A percentile compares a stretch with the other conserved stretches of the same genome.
Conservation (phyloP, 345 rosid species). For the Clausena lansium region DNA sequence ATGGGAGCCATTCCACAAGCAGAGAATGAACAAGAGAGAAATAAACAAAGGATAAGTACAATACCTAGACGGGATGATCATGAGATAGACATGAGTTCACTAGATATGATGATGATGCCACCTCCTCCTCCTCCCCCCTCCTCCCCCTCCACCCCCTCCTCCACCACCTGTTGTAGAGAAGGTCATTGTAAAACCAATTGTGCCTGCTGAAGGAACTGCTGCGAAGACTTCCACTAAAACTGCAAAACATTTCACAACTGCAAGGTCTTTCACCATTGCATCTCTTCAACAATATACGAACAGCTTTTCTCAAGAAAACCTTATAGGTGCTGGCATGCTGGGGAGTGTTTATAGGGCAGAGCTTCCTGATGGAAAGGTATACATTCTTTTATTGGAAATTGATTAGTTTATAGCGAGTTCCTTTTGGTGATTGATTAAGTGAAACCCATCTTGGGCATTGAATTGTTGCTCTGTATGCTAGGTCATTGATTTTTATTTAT, state of each 20-base stretch:
- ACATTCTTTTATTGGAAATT: constrained; percentile 7
- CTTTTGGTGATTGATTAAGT: constrained; percentile 1
- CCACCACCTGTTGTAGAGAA: constrained; percentile 52
- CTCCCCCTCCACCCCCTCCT: constrained; percentile 41
- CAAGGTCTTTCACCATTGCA: constrained; percentile 80
- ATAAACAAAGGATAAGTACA: constrained; percentile 29
- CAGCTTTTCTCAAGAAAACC: constrained; percentile 93
- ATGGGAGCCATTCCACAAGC: constrained; percentile 48
- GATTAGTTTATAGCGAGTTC: not conserved
- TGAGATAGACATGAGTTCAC: constrained; percentile 55
- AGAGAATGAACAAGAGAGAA: constrained; percentile 45
- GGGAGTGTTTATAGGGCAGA: constrained; percentile 90
- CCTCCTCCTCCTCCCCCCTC: constrained; percentile 49
- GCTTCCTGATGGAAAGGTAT: constrained; percentile 84
- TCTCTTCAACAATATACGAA: constrained; percentile 93
- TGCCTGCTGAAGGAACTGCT: constrained; percentile 44
- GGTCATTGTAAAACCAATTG: constrained; percentile 51
- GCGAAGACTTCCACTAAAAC: constrained; percentile 47
- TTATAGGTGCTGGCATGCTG: constrained; percentile 87
- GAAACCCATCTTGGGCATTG: not conserved
- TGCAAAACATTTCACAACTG: constrained; percentile 45
- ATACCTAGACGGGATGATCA: constrained; percentile 44
- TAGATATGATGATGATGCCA: constrained; percentile 39
- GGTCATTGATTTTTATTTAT: not conserved
- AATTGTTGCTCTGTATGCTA: not conserved